Conservation (phyloP, 768 basidiomycete genomes). For the Termitomyces sp. region DNA sequence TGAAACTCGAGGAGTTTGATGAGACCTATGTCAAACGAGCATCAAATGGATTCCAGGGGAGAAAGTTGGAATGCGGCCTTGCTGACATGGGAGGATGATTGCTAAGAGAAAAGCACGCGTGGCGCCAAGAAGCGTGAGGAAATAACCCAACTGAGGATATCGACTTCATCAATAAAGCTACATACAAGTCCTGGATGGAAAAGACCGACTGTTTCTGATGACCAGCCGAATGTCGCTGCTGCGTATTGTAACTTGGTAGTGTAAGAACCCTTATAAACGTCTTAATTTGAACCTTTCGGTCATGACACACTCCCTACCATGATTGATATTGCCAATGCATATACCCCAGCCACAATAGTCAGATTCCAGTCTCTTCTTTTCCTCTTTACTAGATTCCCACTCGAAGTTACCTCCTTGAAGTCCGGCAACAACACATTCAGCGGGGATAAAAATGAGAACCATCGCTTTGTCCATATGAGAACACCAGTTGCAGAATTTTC, state of each 20-base stretch:
- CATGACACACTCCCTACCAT: slow-evolving; percentile 28
- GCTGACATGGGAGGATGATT: slow-evolving; percentile 51
- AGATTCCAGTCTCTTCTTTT: slow-evolving; percentile 60
- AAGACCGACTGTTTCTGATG: slow-evolving; percentile 50
- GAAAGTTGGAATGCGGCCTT: not conserved
- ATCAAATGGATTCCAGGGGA: not conserved
- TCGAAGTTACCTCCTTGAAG: slow-evolving; percentile 13
- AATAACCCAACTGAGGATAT: slow-evolving; percentile 61
- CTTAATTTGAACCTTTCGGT: not conserved
- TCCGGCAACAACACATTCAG: slow-evolving; percentile 58
- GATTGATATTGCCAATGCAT: slow-evolving; percentile 41
- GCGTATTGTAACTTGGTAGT: slow-evolving; percentile 63
- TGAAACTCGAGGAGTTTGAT: slow-evolving; percentile 50
- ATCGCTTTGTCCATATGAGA: slow-evolving; percentile 34
- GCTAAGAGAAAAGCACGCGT: slow-evolving; percentile 51
- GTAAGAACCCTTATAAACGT: slow-evolving; percentile 42
- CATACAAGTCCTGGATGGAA: not conserved
- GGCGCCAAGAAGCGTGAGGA: slow-evolving; percentile 48
- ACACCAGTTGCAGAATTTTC: slow-evolving; percentile 14
- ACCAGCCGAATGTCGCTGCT: slow-evolving; percentile 57
- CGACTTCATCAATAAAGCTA: not conserved
- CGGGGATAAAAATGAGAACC: slow-evolving; percentile 66
- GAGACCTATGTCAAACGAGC: slow-evolving; percentile 29
- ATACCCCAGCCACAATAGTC: slow-evolving; percentile 45
- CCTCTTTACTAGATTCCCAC: slow-evolving; percentile 32